Percentiles rank a stretch among this genome's conserved stretches.
These are phyloP conservation scores for Ceratobasidium sp. DNA, from an alignment of 1,284 basidiomycete genomes.

Conservation along the genomic window DNA sequence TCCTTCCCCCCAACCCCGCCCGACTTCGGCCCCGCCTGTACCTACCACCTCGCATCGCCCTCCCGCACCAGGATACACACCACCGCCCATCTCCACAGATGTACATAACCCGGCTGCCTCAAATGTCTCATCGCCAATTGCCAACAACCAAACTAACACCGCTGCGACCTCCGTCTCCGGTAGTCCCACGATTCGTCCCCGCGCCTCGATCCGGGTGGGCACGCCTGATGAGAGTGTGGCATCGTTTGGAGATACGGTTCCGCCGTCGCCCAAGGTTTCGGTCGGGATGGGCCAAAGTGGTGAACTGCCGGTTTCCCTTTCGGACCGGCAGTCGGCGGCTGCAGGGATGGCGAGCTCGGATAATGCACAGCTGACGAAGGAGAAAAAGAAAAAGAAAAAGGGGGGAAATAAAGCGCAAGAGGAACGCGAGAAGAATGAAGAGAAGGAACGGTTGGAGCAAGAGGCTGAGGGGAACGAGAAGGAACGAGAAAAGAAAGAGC, in stretches of 20 bases:
- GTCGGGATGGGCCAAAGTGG: conserved; percentile 52
- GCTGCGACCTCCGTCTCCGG: background rate
- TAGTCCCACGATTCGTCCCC: background rate
- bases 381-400: conserved; percentile 51
- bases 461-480: conserved; percentile 49
- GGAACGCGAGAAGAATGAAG: conserved; percentile 52
- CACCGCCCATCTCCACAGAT: conserved; percentile 10
- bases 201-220: conserved; percentile 54
- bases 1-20: conserved; percentile 47
- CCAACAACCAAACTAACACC: conserved; percentile 10
- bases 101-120: conserved; percentile 1
- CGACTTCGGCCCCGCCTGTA: conserved; percentile 46
- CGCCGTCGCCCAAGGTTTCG: conserved; percentile 51
- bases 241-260: conserved; percentile 43
- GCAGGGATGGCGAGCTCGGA: conserved; percentile 62
- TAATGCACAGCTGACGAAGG: conserved; percentile 55
- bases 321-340: conserved; percentile 52
- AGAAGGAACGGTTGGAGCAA: conserved; percentile 51
- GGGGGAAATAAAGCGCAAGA: conserved; percentile 45
- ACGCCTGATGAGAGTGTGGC: conserved; percentile 55
- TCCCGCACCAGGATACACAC: conserved; percentile 15
- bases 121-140: background rate
- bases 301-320: conserved; percentile 49
- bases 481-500: conserved; percentile 5
- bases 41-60: conserved; percentile 28